These are phyloP conservation scores for Mortierella sp. DNA, from an alignment of 371 early-diverging fungal species.

Conservation along the genomic window DNA sequence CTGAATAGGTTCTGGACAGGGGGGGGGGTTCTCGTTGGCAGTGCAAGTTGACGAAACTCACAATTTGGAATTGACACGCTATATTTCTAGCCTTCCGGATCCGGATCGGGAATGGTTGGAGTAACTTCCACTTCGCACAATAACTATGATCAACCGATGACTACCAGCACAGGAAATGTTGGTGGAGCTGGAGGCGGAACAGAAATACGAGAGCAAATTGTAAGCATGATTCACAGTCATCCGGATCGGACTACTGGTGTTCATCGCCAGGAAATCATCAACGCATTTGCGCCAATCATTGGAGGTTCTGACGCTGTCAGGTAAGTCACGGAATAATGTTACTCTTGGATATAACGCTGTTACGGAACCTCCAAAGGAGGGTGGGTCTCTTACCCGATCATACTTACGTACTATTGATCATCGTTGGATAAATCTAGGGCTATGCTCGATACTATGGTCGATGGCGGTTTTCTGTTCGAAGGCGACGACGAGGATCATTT, in stretches of 20 bases:
- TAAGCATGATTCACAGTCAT: conserved; percentile 10
- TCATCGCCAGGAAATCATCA: conserved; percentile 26
- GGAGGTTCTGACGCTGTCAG: conserved; percentile 21
- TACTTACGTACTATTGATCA: not conserved
- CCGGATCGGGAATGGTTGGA: not conserved
- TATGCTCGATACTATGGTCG: conserved; percentile 7
- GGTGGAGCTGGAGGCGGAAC: conserved; percentile 1
- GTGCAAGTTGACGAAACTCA: too few species aligned
- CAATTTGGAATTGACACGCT: not conserved
- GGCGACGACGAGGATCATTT: conserved; percentile 35
- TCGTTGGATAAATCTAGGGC: conserved; percentile 5
- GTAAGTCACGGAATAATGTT: conserved; percentile 13
- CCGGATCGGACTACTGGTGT: conserved; percentile 8
- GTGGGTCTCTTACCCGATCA: too few species aligned
- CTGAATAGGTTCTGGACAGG: not conserved
- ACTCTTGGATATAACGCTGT: not conserved
- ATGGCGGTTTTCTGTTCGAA: conserved; percentile 24
- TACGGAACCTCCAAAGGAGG: too few species aligned
- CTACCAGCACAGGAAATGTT: not conserved
- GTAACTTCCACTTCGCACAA: conserved; percentile 6
- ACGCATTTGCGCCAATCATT: conserved; percentile 1
- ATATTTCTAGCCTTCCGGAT: not conserved
- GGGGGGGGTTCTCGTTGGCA: too few species aligned
- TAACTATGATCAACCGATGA: conserved; percentile 6
- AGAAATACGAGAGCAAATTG: conserved; percentile 10